Base-by-base conservation (phyloP, 2,329 filamentous ascomycete genomes). In the Colletotrichum sp. region DNA sequence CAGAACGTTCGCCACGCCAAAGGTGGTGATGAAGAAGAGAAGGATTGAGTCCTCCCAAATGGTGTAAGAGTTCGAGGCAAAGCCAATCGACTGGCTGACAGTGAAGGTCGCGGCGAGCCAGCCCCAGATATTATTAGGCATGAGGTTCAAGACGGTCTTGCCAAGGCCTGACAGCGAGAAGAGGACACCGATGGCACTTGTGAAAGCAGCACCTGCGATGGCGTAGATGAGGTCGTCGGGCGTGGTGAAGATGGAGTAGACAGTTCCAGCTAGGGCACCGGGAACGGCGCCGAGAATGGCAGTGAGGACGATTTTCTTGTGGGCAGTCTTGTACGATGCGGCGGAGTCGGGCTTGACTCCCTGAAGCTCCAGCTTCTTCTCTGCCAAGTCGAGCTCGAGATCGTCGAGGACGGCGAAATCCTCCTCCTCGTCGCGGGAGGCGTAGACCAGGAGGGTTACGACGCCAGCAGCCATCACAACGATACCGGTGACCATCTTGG, bases 1-100 rank as follows among this genome's bases (percentile, higher is more conserved):
- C 15, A 95, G 85, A 15, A 94, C 90, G 44, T 94, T 92, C n/a
- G 93, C 89, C 8, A 96, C 85, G 34, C 96, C 96, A 82, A 99
- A 98, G 0, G 96, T 97, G 3, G 93, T 92, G 75, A 98, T 91
- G 86, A 99, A 96, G 87, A 98, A 98, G 5, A 98, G 89, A 6
- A 98, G 90, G 72, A 98, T 98, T 16, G 95, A 95, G 81, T 99
- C 97, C 86, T 99, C 97, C 96, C 97, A 99, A 79, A 99, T 98
- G 0, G 96, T 99, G 85, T 96, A 99, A 0, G 97, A 99, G 85
- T 99, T 99, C 5, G 97, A 97, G 0, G 96, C 96, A 83, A 99
- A 99, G 9, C 97, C 96, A 68, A 95, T 88, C n/a, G 96, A 98
- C 81, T 98, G 95, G 77, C 94, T 92, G n/a, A 96, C 84, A 0